A percentile compares a stretch with the other conserved stretches of the same genome.
Conservation (phyloP, 2,329 filamentous ascomycete genomes). For the Botrytis tulipae region DNA sequence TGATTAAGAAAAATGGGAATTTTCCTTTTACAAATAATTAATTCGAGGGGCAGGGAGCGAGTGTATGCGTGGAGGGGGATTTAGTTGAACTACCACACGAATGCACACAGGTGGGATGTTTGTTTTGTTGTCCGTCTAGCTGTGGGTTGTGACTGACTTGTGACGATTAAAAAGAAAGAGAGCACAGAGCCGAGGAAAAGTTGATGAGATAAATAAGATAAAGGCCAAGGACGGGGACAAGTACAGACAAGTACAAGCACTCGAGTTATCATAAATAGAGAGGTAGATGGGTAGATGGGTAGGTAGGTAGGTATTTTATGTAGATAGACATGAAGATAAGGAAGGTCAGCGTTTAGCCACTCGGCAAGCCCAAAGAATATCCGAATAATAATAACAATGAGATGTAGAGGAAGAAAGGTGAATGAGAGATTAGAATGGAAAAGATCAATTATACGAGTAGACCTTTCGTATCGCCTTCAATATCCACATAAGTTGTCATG, state of each 20-base stretch:
- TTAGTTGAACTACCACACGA: background rate
- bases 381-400: background rate
- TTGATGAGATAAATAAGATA: background rate
- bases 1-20: slow-evolving; percentile 17
- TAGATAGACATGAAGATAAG: background rate
- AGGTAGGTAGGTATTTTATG: background rate
- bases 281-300: too few species aligned
- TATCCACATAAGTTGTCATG: background rate
- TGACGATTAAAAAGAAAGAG: background rate
- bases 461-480: background rate
- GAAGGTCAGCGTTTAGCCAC: background rate
- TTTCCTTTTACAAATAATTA: slow-evolving; percentile 16
- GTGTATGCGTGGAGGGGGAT: background rate
- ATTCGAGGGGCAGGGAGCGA: slow-evolving; percentile 16
- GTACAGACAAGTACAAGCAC: background rate
- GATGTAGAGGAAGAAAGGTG: background rate
- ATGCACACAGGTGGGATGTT: background rate
- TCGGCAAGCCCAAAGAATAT: background rate
- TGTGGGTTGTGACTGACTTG: background rate
- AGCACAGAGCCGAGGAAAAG: background rate
- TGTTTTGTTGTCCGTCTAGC: background rate
- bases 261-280: background rate
- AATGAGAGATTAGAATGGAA: background rate
- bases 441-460: background rate
- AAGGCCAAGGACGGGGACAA: background rate